Percentiles rank a stretch among this genome's conserved stretches.
These are phyloP conservation scores for Pythium diclinum DNA, from an alignment of 352 stramenopile genomes.

Conservation along the genomic window DNA sequence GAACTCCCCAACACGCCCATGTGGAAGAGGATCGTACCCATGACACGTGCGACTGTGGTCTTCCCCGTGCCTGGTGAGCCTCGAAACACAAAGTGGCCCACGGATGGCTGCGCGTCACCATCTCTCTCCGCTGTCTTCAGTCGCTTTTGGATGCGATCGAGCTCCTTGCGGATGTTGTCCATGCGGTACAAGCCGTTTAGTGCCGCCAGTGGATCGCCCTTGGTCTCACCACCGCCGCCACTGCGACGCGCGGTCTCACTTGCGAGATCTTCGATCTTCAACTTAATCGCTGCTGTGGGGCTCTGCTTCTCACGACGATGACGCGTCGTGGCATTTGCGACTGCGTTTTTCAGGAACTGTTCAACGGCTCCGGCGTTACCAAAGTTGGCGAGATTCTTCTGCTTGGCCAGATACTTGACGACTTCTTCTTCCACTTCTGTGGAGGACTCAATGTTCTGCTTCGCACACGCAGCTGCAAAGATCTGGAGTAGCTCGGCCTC, in stretches of 20 bases:
- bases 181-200: slow-evolving; percentile 59
- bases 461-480: slow-evolving; percentile 47
- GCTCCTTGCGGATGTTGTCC: slow-evolving; percentile 50
- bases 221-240: slow-evolving; percentile 6
- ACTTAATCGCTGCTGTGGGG: slow-evolving; percentile 31
- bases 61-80: slow-evolving; percentile 87
- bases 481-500: slow-evolving; percentile 78
- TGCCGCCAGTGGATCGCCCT: slow-evolving; percentile 34
- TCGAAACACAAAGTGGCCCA: slow-evolving; percentile 86
- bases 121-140: slow-evolving; percentile 64
- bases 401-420: slow-evolving; percentile 52
- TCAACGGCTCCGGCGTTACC: slow-evolving; percentile 90
- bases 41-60: slow-evolving; percentile 87
- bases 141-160: slow-evolving; percentile 46
- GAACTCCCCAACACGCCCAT: slow-evolving; percentile 89
- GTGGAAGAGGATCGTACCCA: slow-evolving; percentile 92
- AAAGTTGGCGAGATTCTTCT: slow-evolving; percentile 81
- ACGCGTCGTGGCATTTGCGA: slow-evolving; percentile 54
- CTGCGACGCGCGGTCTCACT: slow-evolving; percentile 32
- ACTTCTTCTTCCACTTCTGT: slow-evolving; percentile 49
- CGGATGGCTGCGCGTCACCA: slow-evolving; percentile 46
- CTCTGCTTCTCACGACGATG: slow-evolving; percentile 27
- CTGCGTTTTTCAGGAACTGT: slow-evolving; percentile 69
- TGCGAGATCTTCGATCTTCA: slow-evolving; percentile 56
- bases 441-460: slow-evolving; percentile 45